Conservation (phyloP, 345 rosid species). For the Eutrema heterophyllum region DNA sequence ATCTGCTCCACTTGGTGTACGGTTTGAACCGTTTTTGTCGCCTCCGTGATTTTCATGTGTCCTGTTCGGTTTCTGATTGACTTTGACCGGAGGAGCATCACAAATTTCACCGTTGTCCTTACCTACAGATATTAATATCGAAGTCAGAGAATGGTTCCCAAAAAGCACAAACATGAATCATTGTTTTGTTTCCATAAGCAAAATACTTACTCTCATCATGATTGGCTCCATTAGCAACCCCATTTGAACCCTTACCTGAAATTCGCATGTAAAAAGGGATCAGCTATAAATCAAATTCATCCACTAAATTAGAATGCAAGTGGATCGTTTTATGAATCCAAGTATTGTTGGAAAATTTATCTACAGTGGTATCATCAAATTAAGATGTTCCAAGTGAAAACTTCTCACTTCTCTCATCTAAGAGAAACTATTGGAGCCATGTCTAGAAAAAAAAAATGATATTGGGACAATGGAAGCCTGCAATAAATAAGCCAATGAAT, state of each 20-base stretch:
- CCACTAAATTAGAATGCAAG: not conserved
- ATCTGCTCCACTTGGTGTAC: constrained; percentile 61
- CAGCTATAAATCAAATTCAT: not conserved
- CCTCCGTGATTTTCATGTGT: constrained; percentile 40
- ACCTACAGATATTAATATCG: constrained; percentile 35
- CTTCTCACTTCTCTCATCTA: not conserved
- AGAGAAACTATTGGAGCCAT: not conserved
- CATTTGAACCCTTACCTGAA: constrained; percentile 41
- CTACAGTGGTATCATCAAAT: not conserved
- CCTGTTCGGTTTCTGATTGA: constrained; percentile 47
- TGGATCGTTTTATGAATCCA: not conserved
- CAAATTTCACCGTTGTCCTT: constrained; percentile 36
- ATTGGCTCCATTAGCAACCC: constrained; percentile 38
- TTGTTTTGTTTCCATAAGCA: not conserved
- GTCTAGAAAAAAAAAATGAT: not conserved
- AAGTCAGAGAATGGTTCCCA: not conserved
- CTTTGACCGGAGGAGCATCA: constrained; percentile 31
- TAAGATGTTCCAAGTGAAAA: not conserved
- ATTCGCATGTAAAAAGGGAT: not conserved
- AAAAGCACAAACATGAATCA: not conserved
- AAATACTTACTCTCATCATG: constrained; percentile 40
- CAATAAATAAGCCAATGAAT: not conserved
- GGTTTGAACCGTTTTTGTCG: constrained; percentile 48
- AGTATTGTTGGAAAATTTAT: not conserved
- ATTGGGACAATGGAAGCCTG: too few species aligned